Evolutionary conservation across 768 basidiomycete species (phyloP).

Genomic region (Asterophora parasitica): DNA sequence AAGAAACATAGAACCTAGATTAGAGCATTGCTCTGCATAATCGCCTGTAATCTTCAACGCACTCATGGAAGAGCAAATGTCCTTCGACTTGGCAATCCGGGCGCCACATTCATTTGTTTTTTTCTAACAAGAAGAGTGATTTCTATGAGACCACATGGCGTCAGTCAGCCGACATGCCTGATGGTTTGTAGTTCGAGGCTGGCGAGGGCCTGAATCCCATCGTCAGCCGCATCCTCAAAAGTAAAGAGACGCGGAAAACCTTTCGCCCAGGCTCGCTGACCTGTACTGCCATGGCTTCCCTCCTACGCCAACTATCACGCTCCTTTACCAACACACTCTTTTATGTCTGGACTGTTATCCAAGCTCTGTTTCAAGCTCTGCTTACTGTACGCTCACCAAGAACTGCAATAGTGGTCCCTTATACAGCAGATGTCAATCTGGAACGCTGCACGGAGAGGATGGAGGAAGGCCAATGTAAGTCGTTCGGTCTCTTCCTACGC

Average conservation of each 20-base stretch:
- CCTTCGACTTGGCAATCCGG: background rate
- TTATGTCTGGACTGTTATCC: conserved; percentile 18
- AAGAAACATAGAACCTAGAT: background rate
- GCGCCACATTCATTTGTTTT: background rate
- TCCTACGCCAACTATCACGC: conserved; percentile 11
- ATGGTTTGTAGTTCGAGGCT: background rate
- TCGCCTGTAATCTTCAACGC: no score
- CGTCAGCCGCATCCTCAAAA: conserved; percentile 12
- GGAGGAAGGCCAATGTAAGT: background rate
- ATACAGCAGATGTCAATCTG: conserved; percentile 8
- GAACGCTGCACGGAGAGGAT: conserved; percentile 9
- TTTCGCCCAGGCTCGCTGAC: background rate
- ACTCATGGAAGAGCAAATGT: no score
- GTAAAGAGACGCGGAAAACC: background rate
- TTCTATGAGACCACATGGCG: background rate
- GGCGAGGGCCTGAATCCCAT: background rate
- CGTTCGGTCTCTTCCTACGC: background rate
- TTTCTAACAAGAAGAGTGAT: background rate
- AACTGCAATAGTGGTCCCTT: conserved; percentile 13
- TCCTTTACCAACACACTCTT: conserved; percentile 17
- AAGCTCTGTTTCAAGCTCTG: conserved; percentile 16
- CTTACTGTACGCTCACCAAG: conserved; percentile 12
- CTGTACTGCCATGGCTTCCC: conserved; percentile 13
- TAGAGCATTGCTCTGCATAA: background rate
- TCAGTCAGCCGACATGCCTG: background rate